Evolutionary conservation across 495 filamentous ascomycete species (phyloP), one percentile per base, ranked within the genome.

Genomic region (Penicillium paradoxum): DNA sequence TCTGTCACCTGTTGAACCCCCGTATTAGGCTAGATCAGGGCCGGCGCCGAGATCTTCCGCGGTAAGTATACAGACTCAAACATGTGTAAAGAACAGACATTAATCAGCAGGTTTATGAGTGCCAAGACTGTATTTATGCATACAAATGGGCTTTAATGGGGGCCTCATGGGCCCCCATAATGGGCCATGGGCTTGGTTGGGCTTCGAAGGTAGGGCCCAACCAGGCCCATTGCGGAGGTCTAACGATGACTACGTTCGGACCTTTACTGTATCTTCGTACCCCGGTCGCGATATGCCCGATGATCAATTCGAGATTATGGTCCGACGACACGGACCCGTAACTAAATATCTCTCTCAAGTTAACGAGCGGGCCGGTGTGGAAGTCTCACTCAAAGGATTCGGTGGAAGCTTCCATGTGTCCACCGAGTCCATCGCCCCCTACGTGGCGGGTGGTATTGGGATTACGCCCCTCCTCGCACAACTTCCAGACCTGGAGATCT

Each of bases 171-270:
- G n/a, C n/a, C n/a, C n/a, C n/a, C n/a, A n/a, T n/a, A n/a, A n/a
- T n/a, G n/a, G n/a, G n/a, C n/a, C n/a, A n/a, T n/a, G n/a, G n/a
- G n/a, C n/a, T n/a, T n/a, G n/a, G n/a, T n/a, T n/a, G n/a, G n/a
- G n/a, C n/a, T n/a, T n/a, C n/a, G n/a, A n/a, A n/a, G n/a, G n/a
- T n/a, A n/a, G n/a, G n/a, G n/a, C n/a, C n/a, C n/a, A n/a, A n/a
- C n/a, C n/a, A n/a, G n/a, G n/a, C n/a, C n/a, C n/a, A n/a, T n/a
- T n/a, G n/a, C n/a, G n/a, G n/a, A n/a, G n/a, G n/a, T n/a, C n/a
- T n/a, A 95, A 93, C 55, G 89, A 93, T 55, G 88, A 95, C 60
- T 91, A 83, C 57, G 71, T 91, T 17, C 74, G 89, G 32, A 92
- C 89, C 0, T 93, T 93, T 60, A 93, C 88, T 3, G 74, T 91